Base-by-base conservation (phyloP, 441 rosid genomes). In the Codiaeum variegatum region DNA sequence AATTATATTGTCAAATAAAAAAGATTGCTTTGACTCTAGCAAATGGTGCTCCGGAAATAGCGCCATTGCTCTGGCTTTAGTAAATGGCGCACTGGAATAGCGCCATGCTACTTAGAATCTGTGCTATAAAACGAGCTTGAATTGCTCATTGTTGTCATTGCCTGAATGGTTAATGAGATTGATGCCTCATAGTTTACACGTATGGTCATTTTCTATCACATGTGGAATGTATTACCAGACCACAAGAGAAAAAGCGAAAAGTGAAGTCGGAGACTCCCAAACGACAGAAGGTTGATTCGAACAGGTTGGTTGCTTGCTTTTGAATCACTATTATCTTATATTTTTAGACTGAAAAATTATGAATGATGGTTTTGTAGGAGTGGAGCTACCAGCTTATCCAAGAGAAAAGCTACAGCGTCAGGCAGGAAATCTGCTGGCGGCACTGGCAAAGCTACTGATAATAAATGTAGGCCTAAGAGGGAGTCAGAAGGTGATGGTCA, bases 281-380 rank as follows among this genome's bases (percentile, higher is more conserved):
- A 60, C 64, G 54, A 67, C 75, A 36, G 49, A 79, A 74, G 56
- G 31, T 67, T 21, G 62, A 70, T 59, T 51, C 28, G 3, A 79
- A 81, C 76, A 67, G 85, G 86, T 81, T 72, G 63, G 77, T 62
- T 47, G 7, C 42, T 24, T 21, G 28, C 68, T 68, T 29, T 23
- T 70, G 38, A 28, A 46, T 44, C n/a, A 19, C 46, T 10, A 0
- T 3, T 5, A 1, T 44, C 13, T 77, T 42, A 1, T 16, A n/a
- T 18, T 6, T 56, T 49, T 60, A 29, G 65, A 60, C 76, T 72
- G 47, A 54, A 65, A 66, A 19, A 13, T 44, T 23, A 9, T 28
- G 52, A n/a, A 63, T 44, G 58, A 67, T 62, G 69, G 51, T 66
- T 60, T 75, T 79, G 65, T n/a, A 83, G 85, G 80, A 76, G 46